Evolutionary conservation across 169 alveolate species (phyloP), one percentile per base, ranked within the genome.

Genomic region (Plasmodium inui): DNA sequence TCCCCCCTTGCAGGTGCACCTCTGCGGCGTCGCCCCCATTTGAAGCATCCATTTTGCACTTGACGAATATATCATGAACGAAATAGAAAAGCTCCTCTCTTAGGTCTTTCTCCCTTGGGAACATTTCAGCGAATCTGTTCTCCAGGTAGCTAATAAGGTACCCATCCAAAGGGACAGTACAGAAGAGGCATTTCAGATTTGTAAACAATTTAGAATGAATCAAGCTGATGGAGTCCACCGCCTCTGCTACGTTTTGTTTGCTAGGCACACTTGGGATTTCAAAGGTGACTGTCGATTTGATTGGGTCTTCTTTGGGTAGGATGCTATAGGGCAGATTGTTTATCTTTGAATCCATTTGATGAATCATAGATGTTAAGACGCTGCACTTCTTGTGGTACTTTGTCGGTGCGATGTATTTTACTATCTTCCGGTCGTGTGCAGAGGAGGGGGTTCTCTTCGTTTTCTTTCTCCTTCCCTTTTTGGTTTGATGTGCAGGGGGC

Each of bases 111-210:
- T 71, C 53, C 28, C 12, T 50, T 7, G 26, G 32, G 67, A 7
- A 19, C 32, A 10, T 74, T 5, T 37, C 10, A 12, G 34, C 46
- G 9, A 53, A 37, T 39, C 61, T 5, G 67, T 55, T 34, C 50
- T 74, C 46, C 67, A 53, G 81, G 14, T 32, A 37, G 44, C 26
- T 74, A 34, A 28, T 28, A 12, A 34, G 50, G 28, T 39, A 53
- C 57, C 67, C 79, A 74, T 86, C 80, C 8, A 86, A n/a, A 34
- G 93, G 93, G 28, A 86, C 22, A 53, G 67, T 32, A n/a, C 81
- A 55, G 44, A 86, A 73, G 8, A 86, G 50, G 41, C 6, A 0
- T 39, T 86, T 53, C 70, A 73, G 37, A 4, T 73, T 74, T 76
- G 17, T 78, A n/a, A 50, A 86, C 10, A 86, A 2, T 72, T 84